Base-by-base conservation (phyloP, 768 basidiomycete genomes). In the Trametes elegans region DNA sequence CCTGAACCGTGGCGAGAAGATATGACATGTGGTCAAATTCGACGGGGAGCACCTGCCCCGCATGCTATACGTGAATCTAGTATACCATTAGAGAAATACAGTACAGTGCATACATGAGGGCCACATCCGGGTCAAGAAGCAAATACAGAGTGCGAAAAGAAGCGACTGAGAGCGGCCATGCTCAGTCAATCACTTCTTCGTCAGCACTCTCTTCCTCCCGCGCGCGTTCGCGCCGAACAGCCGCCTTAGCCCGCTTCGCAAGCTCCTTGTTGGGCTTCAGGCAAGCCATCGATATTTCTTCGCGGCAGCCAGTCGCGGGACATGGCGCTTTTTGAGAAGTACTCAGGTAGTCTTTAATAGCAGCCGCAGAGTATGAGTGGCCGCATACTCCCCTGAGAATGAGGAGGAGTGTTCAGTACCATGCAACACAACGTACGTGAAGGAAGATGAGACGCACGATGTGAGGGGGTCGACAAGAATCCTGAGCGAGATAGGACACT, bases 291-390 rank as follows among this genome's bases (percentile, higher is more conserved):
- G 72, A 77, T 60, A 91, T 80, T 28, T 62, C 60, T 66, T 85
- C 77, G 59, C 74, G 80, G 69, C 90, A 93, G 0, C 90, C 90
- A 21, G 88, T 73, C 3, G 85, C 78, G 39, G 90, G 90, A 61
- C 90, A 93, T 52, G n/a, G n/a, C n/a, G n/a, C n/a, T 75, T 73
- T 55, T 72, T 73, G 41, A 41, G 60, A 7, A 57, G 53, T 9
- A 42, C 48, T 26, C 52, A 95, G 81, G 63, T 83, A 84, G 3
- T 83, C 83, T 38, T 70, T 68, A 58, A 98, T 88, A 1, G 90
- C 84, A 41, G 70, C 79, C 40, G 73, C 77, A 3, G 91, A 93
- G 74, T 87, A 98, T 1, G 88, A 89, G 69, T 98, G 95, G 0
- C 81, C 76, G 69, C 95, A 97, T 27, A 81, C 65, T 35, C 70